These are phyloP conservation scores for Leccinum barrowsii DNA, from an alignment of 768 basidiomycete genomes.

Conservation along the genomic window DNA sequence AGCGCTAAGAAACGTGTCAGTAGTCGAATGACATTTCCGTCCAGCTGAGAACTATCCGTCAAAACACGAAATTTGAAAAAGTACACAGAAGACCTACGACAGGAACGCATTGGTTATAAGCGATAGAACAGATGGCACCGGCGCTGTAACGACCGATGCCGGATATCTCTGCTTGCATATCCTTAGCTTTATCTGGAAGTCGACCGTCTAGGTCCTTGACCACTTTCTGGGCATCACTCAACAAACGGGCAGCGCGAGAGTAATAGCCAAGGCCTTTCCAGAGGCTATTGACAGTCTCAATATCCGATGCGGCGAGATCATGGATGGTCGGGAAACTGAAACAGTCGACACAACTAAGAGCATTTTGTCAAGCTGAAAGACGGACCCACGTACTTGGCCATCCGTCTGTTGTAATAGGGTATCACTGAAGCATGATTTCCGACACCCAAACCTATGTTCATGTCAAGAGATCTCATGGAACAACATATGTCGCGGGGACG, in stretches of 20 bases:
- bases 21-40: conserved; percentile 88
- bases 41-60: conserved; percentile 48
- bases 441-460: conserved; percentile 73
- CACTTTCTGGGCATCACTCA: conserved; percentile 79
- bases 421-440: conserved; percentile 96
- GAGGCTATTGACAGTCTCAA: conserved; percentile 81
- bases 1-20: conserved; percentile 79
- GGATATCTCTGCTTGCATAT: conserved; percentile 79
- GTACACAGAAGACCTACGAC: conserved; percentile 54
- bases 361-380: neutral
- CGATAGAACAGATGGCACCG: conserved; percentile 85
- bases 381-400: conserved; percentile 54
- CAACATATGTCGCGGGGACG: conserved; percentile 6
- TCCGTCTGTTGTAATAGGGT: conserved; percentile 89
- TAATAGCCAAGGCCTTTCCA: conserved; percentile 96
- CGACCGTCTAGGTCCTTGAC: conserved; percentile 61
- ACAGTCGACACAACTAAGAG: neutral
- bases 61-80: neutral
- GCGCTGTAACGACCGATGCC: conserved; percentile 90
- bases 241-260: conserved; percentile 76
- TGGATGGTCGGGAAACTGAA: conserved; percentile 79
- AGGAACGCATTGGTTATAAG: conserved; percentile 78
- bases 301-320: conserved; percentile 66
- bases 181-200: conserved; percentile 76
- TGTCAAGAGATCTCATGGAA: neutral